These are phyloP conservation scores for Mesotaenium endlicherianum DNA, from an alignment of 139 green algal species.

Conservation along the genomic window DNA sequence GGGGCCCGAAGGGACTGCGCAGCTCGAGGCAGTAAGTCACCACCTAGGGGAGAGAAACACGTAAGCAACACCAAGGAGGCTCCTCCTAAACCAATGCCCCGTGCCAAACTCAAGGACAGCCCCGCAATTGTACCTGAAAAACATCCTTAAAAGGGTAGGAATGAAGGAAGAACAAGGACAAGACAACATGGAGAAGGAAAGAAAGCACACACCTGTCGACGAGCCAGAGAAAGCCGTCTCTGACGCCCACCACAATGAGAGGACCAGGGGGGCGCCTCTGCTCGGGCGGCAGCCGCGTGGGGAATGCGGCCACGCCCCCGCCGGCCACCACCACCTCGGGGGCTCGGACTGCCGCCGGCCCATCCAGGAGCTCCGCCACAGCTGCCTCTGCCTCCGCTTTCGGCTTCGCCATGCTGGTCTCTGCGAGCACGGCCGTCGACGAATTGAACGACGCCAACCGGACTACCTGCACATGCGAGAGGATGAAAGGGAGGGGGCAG, in stretches of 20 bases:
- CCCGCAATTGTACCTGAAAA: too few species aligned
- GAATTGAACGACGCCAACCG: conserved; percentile 42
- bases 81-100: too few species aligned
- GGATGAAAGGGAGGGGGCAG: neutral
- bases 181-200: too few species aligned
- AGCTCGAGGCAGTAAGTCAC: too few species aligned
- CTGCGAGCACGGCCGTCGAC: conserved; percentile 3
- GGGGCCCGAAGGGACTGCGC: too few species aligned
- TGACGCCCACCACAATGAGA: conserved; percentile 38
- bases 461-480: conserved; percentile 40
- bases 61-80: too few species aligned
- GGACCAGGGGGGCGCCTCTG: conserved; percentile 42
- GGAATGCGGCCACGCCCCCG: conserved; percentile 25
- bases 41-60: too few species aligned
- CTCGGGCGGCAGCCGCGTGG: conserved; percentile 32
- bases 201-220: conserved; percentile 46
- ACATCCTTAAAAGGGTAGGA: too few species aligned
- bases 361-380: conserved; percentile 2
- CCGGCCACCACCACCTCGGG: conserved; percentile 38
- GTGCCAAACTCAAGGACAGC: too few species aligned
- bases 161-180: too few species aligned
- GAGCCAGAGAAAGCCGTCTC: conserved; percentile 47
- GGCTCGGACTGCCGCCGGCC: neutral
- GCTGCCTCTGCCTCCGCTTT: conserved; percentile 4
- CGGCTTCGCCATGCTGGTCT: conserved; percentile 24